These are phyloP conservation scores for Xylariomycetidae sp. DNA, from an alignment of 2,329 filamentous ascomycete genomes.

Conservation along the genomic window DNA sequence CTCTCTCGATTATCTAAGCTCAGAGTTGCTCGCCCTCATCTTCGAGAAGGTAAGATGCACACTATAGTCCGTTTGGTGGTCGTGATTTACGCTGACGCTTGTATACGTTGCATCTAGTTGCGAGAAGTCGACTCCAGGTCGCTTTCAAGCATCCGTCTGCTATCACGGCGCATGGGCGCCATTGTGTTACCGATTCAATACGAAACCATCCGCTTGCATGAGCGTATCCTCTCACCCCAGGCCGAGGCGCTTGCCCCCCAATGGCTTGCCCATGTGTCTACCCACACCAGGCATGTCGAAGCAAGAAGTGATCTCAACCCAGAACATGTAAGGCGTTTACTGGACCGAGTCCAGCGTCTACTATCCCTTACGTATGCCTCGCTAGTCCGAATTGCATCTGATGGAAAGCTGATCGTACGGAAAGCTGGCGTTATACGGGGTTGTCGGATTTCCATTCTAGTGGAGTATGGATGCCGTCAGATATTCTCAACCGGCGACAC, in stretches of 20 bases:
- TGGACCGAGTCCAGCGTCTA: conserved; percentile 31
- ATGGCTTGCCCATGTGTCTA: conserved; percentile 29
- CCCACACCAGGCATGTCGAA: conserved; percentile 34
- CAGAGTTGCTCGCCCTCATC: conserved; percentile 37
- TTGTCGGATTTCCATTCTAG: conserved; percentile 21
- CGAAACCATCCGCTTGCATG: conserved; percentile 31
- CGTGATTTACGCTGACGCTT: conserved; percentile 9
- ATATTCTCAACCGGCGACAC: conserved; percentile 29
- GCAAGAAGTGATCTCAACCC: conserved; percentile 35
- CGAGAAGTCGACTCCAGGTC: conserved; percentile 30
- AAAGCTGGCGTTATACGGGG: conserved; percentile 35
- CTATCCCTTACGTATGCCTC: conserved; percentile 38
- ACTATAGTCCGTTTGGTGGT: neutral
- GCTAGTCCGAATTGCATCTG: conserved; percentile 1
- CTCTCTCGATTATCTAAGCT: conserved; percentile 32
- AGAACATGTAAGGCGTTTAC: conserved; percentile 27
- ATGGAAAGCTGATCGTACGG: conserved; percentile 1
- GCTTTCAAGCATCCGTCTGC: conserved; percentile 28
- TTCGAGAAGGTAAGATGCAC: conserved; percentile 32
- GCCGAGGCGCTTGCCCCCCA: conserved; percentile 27
- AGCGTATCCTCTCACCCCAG: conserved; percentile 28
- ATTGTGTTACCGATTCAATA: conserved; percentile 39
- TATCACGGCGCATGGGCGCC: conserved; percentile 34
- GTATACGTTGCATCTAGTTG: conserved; percentile 29
- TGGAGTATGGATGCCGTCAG: conserved; percentile 31